Conservation (phyloP, 2,329 filamentous ascomycete species). For the Fusarium fracticaudum region DNA sequence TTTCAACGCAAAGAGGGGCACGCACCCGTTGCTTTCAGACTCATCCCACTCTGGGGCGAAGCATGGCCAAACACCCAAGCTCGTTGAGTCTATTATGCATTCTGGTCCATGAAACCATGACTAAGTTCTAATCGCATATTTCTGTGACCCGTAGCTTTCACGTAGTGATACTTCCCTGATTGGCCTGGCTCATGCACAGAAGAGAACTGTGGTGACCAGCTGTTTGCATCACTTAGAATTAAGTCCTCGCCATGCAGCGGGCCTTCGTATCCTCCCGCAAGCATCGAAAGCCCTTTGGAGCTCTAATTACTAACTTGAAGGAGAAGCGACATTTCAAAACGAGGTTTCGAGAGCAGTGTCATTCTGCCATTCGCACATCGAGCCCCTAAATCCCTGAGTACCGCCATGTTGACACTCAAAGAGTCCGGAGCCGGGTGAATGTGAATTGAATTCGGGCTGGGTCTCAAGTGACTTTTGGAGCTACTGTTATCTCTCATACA, state of each 20-base stretch:
- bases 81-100: not conserved
- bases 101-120: not conserved
- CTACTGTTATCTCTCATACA: not conserved
- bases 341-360: not conserved
- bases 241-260: not conserved
- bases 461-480: not conserved
- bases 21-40: not conserved
- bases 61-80: not conserved
- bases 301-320: no score
- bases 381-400: not conserved
- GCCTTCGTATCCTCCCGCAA: not conserved
- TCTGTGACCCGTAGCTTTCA: not conserved
- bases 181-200: not conserved
- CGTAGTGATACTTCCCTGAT: not conserved
- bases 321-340: no score
- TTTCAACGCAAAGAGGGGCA: not conserved
- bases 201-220: not conserved
- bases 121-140: not conserved
- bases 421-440: fast-evolving
- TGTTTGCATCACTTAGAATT: not conserved
- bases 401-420: not conserved
- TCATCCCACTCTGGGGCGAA: not conserved
- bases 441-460: fast-evolving
- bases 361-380: no score
- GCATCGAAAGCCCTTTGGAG: not conserved